phyloP scores from a whole-genome alignment of 208 protist species.

The Zelonia costaricensis region DNA sequence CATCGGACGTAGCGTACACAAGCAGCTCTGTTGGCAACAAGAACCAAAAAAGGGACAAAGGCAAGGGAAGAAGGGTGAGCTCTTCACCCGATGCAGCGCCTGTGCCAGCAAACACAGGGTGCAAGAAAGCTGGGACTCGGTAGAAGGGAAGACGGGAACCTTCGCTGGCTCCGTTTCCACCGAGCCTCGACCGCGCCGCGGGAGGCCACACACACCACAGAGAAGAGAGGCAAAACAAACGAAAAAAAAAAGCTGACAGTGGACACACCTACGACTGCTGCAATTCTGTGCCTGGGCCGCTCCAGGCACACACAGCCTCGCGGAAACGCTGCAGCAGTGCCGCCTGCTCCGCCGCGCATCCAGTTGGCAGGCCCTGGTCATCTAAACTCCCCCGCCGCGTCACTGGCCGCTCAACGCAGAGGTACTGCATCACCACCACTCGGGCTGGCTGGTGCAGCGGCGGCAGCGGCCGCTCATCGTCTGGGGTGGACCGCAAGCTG shows the following conservation, averaged over 20 bases:
- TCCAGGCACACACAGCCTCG: slow-evolving; percentile 16
- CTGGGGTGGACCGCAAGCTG: not conserved
- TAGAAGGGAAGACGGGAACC: too few species aligned
- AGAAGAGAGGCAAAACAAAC: too few species aligned
- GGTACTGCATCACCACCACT: slow-evolving; percentile 24
- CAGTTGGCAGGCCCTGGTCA: not conserved
- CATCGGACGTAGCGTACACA: too few species aligned
- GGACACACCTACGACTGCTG: not conserved
- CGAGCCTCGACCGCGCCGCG: too few species aligned
- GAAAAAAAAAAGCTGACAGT: not conserved
- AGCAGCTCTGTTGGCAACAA: too few species aligned
- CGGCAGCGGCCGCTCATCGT: not conserved
- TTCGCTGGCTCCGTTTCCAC: too few species aligned
- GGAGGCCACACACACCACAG: too few species aligned
- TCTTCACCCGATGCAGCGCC: too few species aligned
- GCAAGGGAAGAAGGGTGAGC: too few species aligned
- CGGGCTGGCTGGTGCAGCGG: not conserved
- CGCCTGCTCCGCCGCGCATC: slow-evolving; percentile 5
- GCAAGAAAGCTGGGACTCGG: too few species aligned
- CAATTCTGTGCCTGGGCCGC: not conserved
- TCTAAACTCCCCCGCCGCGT: not conserved
- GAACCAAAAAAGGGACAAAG: too few species aligned
- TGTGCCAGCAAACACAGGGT: too few species aligned
- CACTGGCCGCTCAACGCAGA: not conserved
- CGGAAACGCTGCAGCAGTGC: slow-evolving; percentile 18